Conservation (phyloP, 495 filamentous ascomycete genomes). For the Aspergillus bridgeri region DNA sequence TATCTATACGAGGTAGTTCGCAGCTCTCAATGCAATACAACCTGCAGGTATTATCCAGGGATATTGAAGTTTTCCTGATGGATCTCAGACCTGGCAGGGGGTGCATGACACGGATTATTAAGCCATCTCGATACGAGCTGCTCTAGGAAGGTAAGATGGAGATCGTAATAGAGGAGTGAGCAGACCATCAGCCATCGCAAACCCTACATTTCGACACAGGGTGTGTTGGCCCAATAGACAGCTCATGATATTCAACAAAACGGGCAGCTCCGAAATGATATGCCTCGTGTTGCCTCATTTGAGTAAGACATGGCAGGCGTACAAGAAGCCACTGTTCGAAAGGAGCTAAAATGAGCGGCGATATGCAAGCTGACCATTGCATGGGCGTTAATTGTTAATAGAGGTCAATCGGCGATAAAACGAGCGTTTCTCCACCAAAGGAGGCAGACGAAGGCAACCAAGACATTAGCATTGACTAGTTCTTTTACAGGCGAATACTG, state of each 20-base stretch:
- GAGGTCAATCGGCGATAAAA: too few species aligned
- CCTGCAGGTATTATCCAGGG: not conserved
- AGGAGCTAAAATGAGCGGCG: not conserved
- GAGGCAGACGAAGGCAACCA: not conserved
- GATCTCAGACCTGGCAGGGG: not conserved
- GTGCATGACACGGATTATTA: not conserved
- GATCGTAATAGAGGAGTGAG: not conserved
- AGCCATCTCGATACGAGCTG: not conserved
- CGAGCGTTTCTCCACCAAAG: not conserved
- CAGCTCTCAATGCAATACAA: not conserved
- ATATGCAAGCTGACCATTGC: not conserved
- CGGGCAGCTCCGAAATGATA: not conserved
- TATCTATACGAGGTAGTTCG: not conserved
- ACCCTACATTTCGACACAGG: not conserved
- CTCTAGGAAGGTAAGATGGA: not conserved
- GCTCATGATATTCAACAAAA: not conserved
- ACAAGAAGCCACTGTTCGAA: not conserved
- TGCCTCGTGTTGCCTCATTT: not conserved
- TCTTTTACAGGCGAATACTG: not conserved
- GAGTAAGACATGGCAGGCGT: not conserved
- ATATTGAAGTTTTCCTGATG: not conserved
- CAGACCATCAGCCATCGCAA: not conserved
- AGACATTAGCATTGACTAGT: not conserved
- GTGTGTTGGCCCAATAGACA: not conserved
- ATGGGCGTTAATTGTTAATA: too few species aligned